These are phyloP conservation scores for Rhizopogon hawkerae DNA, from an alignment of 1,284 basidiomycete genomes.

Conservation along the genomic window DNA sequence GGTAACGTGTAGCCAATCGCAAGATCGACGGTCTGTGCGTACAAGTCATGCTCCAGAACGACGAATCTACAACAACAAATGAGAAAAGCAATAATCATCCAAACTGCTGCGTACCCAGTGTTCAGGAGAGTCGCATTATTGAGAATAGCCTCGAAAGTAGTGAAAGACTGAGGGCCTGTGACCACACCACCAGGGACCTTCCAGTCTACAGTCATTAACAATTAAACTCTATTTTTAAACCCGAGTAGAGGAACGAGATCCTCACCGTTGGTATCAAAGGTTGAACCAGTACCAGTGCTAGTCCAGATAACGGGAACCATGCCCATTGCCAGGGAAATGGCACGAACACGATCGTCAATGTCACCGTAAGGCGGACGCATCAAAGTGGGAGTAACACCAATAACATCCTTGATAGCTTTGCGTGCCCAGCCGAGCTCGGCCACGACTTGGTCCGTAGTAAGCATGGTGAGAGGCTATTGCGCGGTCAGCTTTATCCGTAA, in stretches of 20 bases:
- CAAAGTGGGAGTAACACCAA: constrained; percentile 74
- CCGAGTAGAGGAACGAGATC: constrained; percentile 3
- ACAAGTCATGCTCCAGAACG: constrained; percentile 84
- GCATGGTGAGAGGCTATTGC: constrained; percentile 62
- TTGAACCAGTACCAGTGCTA: constrained; percentile 41
- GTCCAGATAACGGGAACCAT: constrained; percentile 80
- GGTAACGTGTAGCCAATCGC: constrained; percentile 83
- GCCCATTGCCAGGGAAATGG: constrained; percentile 76
- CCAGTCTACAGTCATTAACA: constrained; percentile 52
- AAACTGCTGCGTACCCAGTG: constrained; percentile 37
- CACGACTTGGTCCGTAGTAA: constrained; percentile 83
- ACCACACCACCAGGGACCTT: constrained; percentile 66
- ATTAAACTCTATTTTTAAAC: neutral
- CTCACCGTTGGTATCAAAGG: constrained; percentile 76
- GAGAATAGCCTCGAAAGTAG: constrained; percentile 56
- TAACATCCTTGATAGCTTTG: constrained; percentile 67
- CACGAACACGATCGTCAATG: constrained; percentile 82
- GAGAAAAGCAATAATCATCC: neutral
- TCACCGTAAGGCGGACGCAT: constrained; percentile 59
- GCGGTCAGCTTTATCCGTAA: constrained; percentile 2
- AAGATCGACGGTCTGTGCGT: constrained; percentile 78
- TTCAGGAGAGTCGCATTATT: constrained; percentile 47
- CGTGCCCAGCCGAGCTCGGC: constrained; percentile 92
- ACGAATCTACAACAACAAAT: constrained; percentile 56
- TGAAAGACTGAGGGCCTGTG: constrained; percentile 46